Base-by-base conservation (phyloP, 2,329 filamentous ascomycete species). In the Tolypocladium nubicola region DNA sequence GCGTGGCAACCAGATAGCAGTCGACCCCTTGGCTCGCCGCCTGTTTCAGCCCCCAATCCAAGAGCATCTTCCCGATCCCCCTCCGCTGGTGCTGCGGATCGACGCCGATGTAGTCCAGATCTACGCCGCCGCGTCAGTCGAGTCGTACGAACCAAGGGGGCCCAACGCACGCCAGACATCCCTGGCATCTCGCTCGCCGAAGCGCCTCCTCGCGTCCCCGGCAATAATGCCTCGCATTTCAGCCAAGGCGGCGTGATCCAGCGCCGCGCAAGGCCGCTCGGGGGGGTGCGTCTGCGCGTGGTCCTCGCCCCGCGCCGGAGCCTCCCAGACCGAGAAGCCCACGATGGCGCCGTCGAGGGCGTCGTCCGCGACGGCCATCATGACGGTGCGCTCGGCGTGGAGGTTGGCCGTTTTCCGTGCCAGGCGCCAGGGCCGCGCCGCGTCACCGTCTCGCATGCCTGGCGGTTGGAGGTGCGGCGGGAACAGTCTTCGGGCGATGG, bases 91-190 rank as follows among this genome's bases (percentile, higher is more conserved):
- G 52, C 6, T 21, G 45, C 11, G 60, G 58, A 53, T 61, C 57
- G n/a, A 63, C 61, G 3, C 57, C 61, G 3, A 63, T 40, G 33
- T 57, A 58, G 53, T 62, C 61, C 30, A 63, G 57, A 43, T 61
- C 61, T 62, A 38, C 35, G 14, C 26, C 10, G 39, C 5, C 21
- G 19, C 14, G 23, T 40, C n/a, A 52, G 21, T 33, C 33, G 37
- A 23, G 26, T 23, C 8, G 26, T 14, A 9, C 49, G 38, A 19
- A 16, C 37, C 13, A 16, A 3, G 33, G 49, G 4, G 47, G 23
- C 23, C 23, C 38, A 54, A 61, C 61, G 47, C 38, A 63, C 61
- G 54, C 59, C 59, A 63, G 9, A 63, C 58, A 21, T 63, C 56
- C 21, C 55, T 58, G 13, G 55, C 40, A 9, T 49, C 60, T 35